Evolutionary conservation across 1,139 yeast species (phyloP).

Genomic region (Candida albicans): DNA sequence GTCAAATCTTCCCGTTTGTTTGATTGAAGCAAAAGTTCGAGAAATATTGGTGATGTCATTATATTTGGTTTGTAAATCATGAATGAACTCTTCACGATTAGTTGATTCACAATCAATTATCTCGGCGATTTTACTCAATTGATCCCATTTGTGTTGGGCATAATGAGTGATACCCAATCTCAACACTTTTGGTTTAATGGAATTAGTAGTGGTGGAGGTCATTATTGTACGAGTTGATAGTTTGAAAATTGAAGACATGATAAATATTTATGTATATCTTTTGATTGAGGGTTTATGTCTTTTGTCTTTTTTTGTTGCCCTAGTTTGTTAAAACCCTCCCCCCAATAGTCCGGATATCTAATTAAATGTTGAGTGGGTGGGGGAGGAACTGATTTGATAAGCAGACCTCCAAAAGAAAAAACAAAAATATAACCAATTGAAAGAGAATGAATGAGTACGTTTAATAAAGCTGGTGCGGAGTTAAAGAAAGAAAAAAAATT

Average conservation of each 20-base stretch:
- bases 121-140: slow-evolving; percentile 46
- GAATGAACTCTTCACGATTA: slow-evolving; percentile 49
- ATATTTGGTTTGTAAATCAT: slow-evolving; percentile 50
- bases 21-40: slow-evolving; percentile 49
- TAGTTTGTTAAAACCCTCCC: too few species aligned
- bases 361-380: too few species aligned
- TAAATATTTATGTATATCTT: background rate
- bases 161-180: slow-evolving; percentile 54
- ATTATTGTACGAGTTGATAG: background rate
- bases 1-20: slow-evolving; percentile 71
- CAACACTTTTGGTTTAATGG: slow-evolving; percentile 51
- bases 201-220: background rate
- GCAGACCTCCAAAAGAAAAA: too few species aligned
- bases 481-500: too few species aligned
- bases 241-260: background rate
- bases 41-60: slow-evolving; percentile 49
- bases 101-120: slow-evolving; percentile 48
- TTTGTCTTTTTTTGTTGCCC: background rate
- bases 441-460: too few species aligned
- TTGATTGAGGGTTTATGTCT: background rate
- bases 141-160: slow-evolving; percentile 59
- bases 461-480: too few species aligned
- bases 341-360: too few species aligned
- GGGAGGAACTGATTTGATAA: too few species aligned
- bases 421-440: too few species aligned